Evolutionary conservation across 1,284 basidiomycete genomes (phyloP).

Genomic region (Hemileia vastatrix): DNA sequence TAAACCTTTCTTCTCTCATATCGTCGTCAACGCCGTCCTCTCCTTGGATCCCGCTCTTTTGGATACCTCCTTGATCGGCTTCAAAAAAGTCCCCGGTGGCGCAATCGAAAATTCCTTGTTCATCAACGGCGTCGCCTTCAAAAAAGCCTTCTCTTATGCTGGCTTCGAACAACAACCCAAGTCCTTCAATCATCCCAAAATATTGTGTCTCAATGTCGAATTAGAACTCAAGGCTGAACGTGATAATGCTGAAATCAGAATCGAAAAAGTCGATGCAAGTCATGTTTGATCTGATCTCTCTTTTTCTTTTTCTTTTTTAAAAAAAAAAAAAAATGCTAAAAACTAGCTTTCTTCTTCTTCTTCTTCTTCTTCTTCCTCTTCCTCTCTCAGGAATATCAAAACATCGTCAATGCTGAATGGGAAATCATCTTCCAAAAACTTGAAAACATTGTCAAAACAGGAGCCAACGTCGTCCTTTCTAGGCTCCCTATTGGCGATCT

Average conservation of each 20-base stretch:
- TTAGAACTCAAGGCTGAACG: slow-evolving; percentile 99
- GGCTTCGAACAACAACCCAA: slow-evolving; percentile 99
- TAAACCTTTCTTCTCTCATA: slow-evolving; percentile 96
- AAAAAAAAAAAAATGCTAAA: background rate
- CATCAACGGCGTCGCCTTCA: slow-evolving; percentile 87
- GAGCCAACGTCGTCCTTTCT: slow-evolving; percentile 93
- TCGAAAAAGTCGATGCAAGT: slow-evolving; percentile 70
- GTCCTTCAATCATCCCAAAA: slow-evolving; percentile 74
- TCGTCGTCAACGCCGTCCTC: slow-evolving; percentile 95
- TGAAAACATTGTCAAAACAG: slow-evolving; percentile 89
- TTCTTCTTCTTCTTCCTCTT: background rate
- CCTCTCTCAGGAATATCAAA: slow-evolving; percentile 68
- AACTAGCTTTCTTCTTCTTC: background rate
- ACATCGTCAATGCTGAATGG: slow-evolving; percentile 99
- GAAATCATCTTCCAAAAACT: slow-evolving; percentile 98
- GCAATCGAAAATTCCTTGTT: slow-evolving; percentile 85
- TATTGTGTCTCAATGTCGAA: slow-evolving; percentile 94
- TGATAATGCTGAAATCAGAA: slow-evolving; percentile 96
- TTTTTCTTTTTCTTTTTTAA: background rate
- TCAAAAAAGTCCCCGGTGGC: slow-evolving; percentile 98
- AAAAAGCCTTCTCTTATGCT: slow-evolving; percentile 99
- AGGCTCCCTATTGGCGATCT: slow-evolving; percentile 98
- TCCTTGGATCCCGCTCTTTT: slow-evolving; percentile 86
- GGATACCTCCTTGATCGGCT: slow-evolving; percentile 91
- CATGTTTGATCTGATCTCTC: background rate